Evolutionary conservation across 441 rosid genomes (phyloP).

Genomic region (Hypseocharis bilobata): DNA sequence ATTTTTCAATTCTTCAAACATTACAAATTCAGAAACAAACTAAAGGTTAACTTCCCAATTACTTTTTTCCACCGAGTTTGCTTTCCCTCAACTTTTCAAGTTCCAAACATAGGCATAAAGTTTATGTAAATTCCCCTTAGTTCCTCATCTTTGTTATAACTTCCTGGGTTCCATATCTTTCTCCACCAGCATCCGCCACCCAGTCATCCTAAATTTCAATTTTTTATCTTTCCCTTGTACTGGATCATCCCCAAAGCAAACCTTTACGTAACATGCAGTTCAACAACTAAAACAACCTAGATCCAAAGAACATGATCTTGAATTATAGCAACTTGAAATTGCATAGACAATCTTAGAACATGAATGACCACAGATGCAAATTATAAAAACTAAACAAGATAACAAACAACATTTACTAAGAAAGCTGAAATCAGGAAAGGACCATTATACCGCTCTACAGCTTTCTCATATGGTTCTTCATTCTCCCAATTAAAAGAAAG

Average conservation of each 20-base stretch:
- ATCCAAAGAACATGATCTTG: background rate
- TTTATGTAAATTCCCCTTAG: background rate
- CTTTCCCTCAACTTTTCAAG: too few relatives aligned
- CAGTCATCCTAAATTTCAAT: background rate
- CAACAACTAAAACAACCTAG: background rate
- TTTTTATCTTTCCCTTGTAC: background rate
- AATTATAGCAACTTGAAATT: conserved; percentile 5
- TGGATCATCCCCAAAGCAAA: background rate
- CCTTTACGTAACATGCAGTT: background rate
- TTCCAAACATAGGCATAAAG: too few relatives aligned
- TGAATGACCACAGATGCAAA: conserved; percentile 1
- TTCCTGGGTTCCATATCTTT: background rate
- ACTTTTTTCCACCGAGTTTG: too few relatives aligned
- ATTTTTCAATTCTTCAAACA: too few relatives aligned
- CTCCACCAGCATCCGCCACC: background rate
- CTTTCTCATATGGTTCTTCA: conserved; percentile 85
- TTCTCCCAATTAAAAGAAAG: conserved; percentile 92
- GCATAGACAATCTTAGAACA: background rate
- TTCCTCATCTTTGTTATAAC: background rate
- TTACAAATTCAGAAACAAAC: too few relatives aligned
- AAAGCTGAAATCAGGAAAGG: conserved; percentile 11
- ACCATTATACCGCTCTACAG: conserved; percentile 60
- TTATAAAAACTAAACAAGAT: conserved; percentile 3
- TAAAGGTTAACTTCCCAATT: too few relatives aligned
- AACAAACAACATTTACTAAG: conserved; percentile 3